Evolutionary conservation across 495 filamentous ascomycete genomes (phyloP).

Genomic region (Aspergillus panamensis): DNA sequence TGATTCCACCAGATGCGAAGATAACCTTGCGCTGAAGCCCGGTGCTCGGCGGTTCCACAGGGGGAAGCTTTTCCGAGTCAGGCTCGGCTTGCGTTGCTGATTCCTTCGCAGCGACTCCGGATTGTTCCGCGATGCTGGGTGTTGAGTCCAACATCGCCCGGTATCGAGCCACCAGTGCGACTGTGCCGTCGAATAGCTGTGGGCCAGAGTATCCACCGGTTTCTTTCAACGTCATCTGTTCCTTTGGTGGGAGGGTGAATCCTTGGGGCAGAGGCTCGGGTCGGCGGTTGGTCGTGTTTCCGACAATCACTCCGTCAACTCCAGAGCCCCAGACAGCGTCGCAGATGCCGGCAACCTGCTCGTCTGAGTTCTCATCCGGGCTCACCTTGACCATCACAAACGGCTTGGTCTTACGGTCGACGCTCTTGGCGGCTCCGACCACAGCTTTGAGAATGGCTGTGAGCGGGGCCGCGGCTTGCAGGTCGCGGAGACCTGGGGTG

Average conservation of each 20-base stretch:
- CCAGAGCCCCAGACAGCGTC: slow-evolving; percentile 78
- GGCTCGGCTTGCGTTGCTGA: slow-evolving; percentile 16
- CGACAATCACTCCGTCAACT: slow-evolving; percentile 94
- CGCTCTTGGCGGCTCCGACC: slow-evolving; percentile 66
- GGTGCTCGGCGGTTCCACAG: slow-evolving; percentile 16
- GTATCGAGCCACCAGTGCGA: slow-evolving; percentile 74
- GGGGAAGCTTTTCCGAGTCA: slow-evolving; percentile 18
- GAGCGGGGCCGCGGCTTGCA: slow-evolving; percentile 79
- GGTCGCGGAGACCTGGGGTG: slow-evolving; percentile 79
- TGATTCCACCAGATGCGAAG: slow-evolving; percentile 90
- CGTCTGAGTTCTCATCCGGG: slow-evolving; percentile 83
- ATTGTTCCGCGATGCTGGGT: slow-evolving; percentile 21
- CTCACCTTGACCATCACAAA: slow-evolving; percentile 96
- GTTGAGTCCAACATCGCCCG: slow-evolving; percentile 63
- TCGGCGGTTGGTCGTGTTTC: slow-evolving; percentile 88
- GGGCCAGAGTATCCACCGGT: slow-evolving; percentile 89
- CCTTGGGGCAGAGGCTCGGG: slow-evolving; percentile 63
- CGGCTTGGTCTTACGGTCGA: slow-evolving; percentile 68
- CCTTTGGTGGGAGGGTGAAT: slow-evolving; percentile 58
- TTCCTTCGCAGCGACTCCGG: slow-evolving; percentile 14
- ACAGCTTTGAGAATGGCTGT: slow-evolving; percentile 77
- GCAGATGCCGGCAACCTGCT: slow-evolving; percentile 81
- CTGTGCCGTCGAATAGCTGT: slow-evolving; percentile 73
- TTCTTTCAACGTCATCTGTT: slow-evolving; percentile 65
- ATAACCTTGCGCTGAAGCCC: slow-evolving; percentile 65